Evolutionary conservation across 257 asterid genomes (phyloP), one percentile per base, ranked within the genome.

Genomic region (Handroanthus guayacan): DNA sequence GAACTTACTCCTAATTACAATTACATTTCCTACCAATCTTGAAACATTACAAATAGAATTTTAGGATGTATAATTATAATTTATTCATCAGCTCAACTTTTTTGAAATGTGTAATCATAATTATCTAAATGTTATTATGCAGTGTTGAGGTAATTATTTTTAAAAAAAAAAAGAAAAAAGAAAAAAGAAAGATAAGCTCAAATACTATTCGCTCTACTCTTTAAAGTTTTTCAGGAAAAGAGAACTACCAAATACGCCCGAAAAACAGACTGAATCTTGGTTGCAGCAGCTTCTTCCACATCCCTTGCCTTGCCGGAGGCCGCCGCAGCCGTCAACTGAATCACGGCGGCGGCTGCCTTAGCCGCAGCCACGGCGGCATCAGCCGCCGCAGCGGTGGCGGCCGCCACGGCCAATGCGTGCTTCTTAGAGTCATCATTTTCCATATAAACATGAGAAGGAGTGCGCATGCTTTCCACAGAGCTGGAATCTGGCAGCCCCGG

Each of bases 341-440:
- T 87, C 64, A 85, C 89, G 8, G 91, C 92, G 1, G 90, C 97
- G 0, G 97, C 98, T 0, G 95, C 95, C 85, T 87, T 89, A 3
- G 90, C 95, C 0, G 97, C 97, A 0, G 95, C 93, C 1, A 79
- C 90, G 0, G 91, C 93, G 0, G 97, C 93, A 6, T 84, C 93
- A 1, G 93, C 92, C 2, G 97, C 97, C 0, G 89, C 96, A 0
- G 89, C 93, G 2, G 92, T 84, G 74, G 96, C 98, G 1, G 75
- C 92, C 0, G 92, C 94, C 70, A 87, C 83, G 6, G 91, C 91
- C 80, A 89, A 3, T n/a, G 84, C 96, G 38, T 85, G 94, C 72
- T 78, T 90, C 67, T 85, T 87, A 39, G 84, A 67, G 3, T 86
- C 95, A 57, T 62, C 95, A 57, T 62, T 74, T 13, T 83, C 97